A percentile compares a stretch with the other conserved stretches of the same genome.
These are phyloP conservation scores for Penicillium nucicola DNA, from an alignment of 495 filamentous ascomycete species.

Conservation along the genomic window DNA sequence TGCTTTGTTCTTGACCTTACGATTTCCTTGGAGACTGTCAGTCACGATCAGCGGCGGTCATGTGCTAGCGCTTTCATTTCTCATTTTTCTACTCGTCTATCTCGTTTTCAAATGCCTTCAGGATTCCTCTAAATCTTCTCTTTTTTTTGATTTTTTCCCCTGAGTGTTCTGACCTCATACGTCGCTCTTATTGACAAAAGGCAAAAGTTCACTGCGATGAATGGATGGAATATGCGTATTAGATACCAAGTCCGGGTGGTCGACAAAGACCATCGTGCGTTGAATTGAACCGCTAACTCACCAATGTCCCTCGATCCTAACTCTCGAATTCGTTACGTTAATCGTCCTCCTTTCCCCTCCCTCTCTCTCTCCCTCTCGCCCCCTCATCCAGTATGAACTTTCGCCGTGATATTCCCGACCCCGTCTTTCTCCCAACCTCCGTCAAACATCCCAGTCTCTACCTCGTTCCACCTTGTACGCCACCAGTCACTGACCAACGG, in stretches of 20 bases:
- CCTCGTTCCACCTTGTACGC: slow-evolving; percentile 1
- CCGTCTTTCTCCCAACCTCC: slow-evolving; percentile 7
- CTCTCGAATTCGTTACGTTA: slow-evolving; percentile 2
- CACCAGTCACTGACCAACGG: background rate
- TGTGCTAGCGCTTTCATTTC: slow-evolving; percentile 30
- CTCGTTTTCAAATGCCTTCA: slow-evolving; percentile 26
- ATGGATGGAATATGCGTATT: slow-evolving; percentile 22
- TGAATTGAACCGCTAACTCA: slow-evolving; percentile 19
- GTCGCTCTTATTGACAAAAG: slow-evolving; percentile 51
- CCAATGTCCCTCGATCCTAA: background rate
- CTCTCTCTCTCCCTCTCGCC: slow-evolving; percentile 10
- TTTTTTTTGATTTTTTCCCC: slow-evolving; percentile 42
- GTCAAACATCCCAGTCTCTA: background rate
- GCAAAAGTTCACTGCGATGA: slow-evolving; percentile 29
- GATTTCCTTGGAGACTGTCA: slow-evolving; percentile 35
- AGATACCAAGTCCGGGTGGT: slow-evolving; percentile 26
- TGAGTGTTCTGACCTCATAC: slow-evolving; percentile 41
- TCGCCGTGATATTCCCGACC: slow-evolving; percentile 1
- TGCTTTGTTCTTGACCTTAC: slow-evolving; percentile 30
- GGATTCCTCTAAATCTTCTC: slow-evolving; percentile 46
- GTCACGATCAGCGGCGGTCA: slow-evolving; percentile 35
- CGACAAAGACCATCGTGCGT: slow-evolving; percentile 14
- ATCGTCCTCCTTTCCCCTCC: slow-evolving; percentile 16
- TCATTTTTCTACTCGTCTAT: slow-evolving; percentile 45
- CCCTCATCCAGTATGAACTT: slow-evolving; percentile 5